A percentile compares a stretch with the other conserved stretches of the same genome.
Conservation (phyloP, 129 eudicot genomes). For the Flaveria trinervia region DNA sequence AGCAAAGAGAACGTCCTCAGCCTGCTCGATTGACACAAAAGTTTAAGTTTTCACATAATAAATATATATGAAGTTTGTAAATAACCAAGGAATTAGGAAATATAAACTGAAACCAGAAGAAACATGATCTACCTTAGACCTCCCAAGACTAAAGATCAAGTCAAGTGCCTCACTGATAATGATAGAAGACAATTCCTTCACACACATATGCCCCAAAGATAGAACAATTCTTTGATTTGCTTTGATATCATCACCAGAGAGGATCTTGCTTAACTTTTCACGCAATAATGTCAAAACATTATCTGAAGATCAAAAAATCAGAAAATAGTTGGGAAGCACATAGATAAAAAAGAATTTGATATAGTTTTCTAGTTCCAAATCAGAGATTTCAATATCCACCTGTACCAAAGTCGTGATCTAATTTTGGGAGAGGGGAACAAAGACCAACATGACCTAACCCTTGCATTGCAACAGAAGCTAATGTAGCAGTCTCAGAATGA, state of each 20-base stretch:
- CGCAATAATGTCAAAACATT: conserved; percentile 58
- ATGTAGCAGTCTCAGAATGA: conserved; percentile 61
- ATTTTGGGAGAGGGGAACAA: conserved; percentile 55
- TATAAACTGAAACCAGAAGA: background rate
- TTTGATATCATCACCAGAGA: conserved; percentile 79
- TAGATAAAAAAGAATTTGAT: conserved; percentile 8
- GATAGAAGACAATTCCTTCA: conserved; percentile 65
- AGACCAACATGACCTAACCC: conserved; percentile 93
- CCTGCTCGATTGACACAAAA: conserved; percentile 49
- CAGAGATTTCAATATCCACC: conserved; percentile 39
- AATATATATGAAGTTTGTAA: background rate
- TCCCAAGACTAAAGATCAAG: conserved; percentile 72
- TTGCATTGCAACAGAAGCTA: conserved; percentile 93
- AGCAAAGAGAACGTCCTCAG: conserved; percentile 93
- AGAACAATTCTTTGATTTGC: conserved; percentile 72
- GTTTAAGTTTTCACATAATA: conserved; percentile 16
- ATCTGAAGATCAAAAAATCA: conserved; percentile 48
- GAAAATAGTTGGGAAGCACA: conserved; percentile 11
- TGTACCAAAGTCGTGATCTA: conserved; percentile 55
- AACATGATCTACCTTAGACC: conserved; percentile 68
- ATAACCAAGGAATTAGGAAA: background rate
- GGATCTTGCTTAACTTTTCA: conserved; percentile 76
- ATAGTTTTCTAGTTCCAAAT: background rate
- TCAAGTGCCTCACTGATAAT: conserved; percentile 70
- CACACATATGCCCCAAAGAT: conserved; percentile 85